Conservation (phyloP, 768 basidiomycete species). For the Leccinum incarnatum region DNA sequence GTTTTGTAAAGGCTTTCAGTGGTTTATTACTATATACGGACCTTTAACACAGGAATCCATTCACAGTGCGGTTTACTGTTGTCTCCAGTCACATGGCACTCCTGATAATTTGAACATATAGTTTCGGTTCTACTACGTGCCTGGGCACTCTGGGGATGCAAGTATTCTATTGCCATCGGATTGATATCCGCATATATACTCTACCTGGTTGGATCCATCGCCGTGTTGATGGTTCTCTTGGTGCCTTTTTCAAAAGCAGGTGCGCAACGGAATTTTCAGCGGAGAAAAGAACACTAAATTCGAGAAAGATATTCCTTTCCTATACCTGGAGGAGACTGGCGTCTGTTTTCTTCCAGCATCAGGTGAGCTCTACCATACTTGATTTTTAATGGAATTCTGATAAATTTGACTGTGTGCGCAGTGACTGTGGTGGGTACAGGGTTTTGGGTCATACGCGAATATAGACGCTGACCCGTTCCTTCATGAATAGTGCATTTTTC, state of each 20-base stretch:
- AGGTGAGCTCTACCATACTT: background rate
- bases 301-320: background rate
- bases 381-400: background rate
- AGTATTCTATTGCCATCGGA: background rate
- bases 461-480: background rate
- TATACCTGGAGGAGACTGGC: background rate
- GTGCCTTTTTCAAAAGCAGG: background rate
- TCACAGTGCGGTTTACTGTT: conserved; percentile 4
- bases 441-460: background rate
- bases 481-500: conserved; percentile 4
- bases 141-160: conserved; percentile 20
- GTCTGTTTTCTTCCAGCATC: background rate
- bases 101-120: background rate
- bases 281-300: background rate
- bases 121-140: conserved; percentile 20
- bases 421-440: background rate
- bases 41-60: conserved; percentile 6
- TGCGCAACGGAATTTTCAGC: background rate
- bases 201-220: conserved; percentile 1
- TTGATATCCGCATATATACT: conserved; percentile 11
- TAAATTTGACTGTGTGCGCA: background rate
- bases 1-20: conserved; percentile 9
- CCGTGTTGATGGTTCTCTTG: background rate
- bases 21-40: background rate
- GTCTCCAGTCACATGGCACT: background rate